A percentile compares a stretch with the other conserved stretches of the same genome.
phyloP scores from a whole-genome alignment of 164 flowering plant genomes.

The Chloranthus sessilifolius region DNA sequence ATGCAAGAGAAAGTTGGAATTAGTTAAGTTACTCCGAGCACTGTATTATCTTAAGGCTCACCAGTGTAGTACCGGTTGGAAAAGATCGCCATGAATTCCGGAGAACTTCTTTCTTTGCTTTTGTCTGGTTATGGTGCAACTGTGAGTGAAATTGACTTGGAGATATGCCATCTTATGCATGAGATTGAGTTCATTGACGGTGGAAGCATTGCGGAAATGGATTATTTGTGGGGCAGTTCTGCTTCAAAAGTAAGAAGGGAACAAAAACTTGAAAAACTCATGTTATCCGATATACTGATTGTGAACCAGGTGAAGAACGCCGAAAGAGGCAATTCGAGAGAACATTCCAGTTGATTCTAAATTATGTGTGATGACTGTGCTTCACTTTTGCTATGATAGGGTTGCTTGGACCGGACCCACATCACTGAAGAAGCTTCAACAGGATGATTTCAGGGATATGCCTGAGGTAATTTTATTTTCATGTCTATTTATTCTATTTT shows the following conservation, averaged over 20 bases:
- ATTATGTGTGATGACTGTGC: conserved; percentile 50
- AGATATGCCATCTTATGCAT: conserved; percentile 53
- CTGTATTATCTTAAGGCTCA: conserved; percentile 32
- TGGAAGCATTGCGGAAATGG: conserved; percentile 44
- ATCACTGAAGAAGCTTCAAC: conserved; percentile 17
- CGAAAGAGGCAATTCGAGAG: conserved; percentile 63
- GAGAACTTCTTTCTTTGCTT: conserved; percentile 58
- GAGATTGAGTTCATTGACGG: conserved; percentile 40
- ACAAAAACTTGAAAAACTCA: conserved; percentile 26
- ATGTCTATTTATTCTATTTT: not conserved
- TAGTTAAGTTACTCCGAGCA: conserved; percentile 59
- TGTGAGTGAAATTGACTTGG: conserved; percentile 62
- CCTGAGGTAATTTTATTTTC: conserved; percentile 33
- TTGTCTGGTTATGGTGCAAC: conserved; percentile 82
- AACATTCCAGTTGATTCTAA: conserved; percentile 65
- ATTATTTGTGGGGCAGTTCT: conserved; percentile 86
- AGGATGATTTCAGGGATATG: conserved; percentile 16
- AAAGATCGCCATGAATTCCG: conserved; percentile 45
- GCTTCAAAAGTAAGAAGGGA: conserved; percentile 46
- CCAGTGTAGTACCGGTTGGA: conserved; percentile 19
- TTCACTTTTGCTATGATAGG: conserved; percentile 62
- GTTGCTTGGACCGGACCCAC: conserved; percentile 14
- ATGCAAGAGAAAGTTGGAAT: conserved; percentile 43
- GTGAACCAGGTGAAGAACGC: conserved; percentile 38
- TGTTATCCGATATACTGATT: conserved; percentile 21